Percentiles rank a stretch among this genome's conserved stretches.
Conservation (phyloP, 345 rosid genomes). For the Lepidium africanum region DNA sequence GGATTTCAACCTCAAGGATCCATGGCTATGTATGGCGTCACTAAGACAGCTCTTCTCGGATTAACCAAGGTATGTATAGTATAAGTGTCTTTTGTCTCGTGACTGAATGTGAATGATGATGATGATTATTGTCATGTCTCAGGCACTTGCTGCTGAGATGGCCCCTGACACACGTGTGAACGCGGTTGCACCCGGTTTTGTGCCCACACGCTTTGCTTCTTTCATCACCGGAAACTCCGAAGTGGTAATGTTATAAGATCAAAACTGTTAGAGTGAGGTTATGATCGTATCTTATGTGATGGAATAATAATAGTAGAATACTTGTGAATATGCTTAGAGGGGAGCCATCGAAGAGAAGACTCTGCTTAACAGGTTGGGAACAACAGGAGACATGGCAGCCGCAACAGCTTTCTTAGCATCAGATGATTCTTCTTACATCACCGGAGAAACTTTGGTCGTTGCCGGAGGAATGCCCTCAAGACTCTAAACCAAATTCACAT, state of each 20-base stretch:
- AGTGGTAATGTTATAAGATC: constrained; percentile 32
- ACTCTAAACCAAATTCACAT: constrained; percentile 30
- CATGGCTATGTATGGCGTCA: constrained; percentile 87
- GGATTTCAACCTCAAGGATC: constrained; percentile 57
- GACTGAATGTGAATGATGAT: not conserved
- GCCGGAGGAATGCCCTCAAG: constrained; percentile 80
- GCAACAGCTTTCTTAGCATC: constrained; percentile 75
- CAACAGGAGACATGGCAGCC: constrained; percentile 69
- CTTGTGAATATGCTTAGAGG: constrained; percentile 32
- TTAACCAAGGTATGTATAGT: constrained; percentile 57
- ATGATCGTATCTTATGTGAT: not conserved
- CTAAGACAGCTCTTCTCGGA: constrained; percentile 91
- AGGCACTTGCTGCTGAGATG: constrained; percentile 94
- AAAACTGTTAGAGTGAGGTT: not conserved
- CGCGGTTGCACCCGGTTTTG: constrained; percentile 81
- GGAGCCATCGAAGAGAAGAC: constrained; percentile 42
- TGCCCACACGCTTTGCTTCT: constrained; percentile 72
- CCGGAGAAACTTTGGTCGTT: constrained; percentile 74
- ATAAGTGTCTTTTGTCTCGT: not conserved
- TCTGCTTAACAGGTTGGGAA: constrained; percentile 64
- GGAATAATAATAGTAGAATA: not conserved
- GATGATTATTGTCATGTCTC: not conserved
- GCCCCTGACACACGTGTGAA: constrained; percentile 78
- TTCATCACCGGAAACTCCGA: constrained; percentile 42
- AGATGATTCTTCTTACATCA: constrained; percentile 65